Evolutionary conservation across 73 alveolate species (phyloP).

Genomic region (Durusdinium trenchii): DNA sequence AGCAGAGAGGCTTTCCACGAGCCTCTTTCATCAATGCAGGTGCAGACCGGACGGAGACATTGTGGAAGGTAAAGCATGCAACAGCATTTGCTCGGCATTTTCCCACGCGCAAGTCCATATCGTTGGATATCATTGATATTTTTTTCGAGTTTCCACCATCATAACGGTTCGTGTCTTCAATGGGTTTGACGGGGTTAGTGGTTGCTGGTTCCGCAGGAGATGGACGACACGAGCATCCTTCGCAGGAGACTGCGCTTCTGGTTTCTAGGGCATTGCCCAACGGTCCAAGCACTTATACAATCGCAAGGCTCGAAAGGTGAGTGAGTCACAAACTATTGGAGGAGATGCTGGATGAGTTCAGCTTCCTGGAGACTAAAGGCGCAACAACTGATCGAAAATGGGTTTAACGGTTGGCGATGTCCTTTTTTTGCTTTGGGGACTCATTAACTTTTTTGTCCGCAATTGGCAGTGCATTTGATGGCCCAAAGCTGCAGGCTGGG

Average conservation of each 20-base stretch:
- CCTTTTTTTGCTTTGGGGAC: too few relatives aligned
- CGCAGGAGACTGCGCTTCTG: not conserved
- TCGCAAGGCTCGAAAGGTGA: not conserved
- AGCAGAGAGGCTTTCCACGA: slow-evolving; percentile 91
- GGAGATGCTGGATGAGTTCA: slow-evolving; percentile 95
- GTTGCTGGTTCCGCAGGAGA: slow-evolving; percentile 50
- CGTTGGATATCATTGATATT: not conserved
- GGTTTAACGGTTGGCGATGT: too few relatives aligned
- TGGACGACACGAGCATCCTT: slow-evolving; percentile 93
- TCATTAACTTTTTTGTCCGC: too few relatives aligned
- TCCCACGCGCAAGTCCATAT: not conserved
- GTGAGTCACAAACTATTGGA: not conserved
- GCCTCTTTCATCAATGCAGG: slow-evolving; percentile 95
- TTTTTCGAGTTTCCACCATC: not conserved
- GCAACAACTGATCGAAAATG: not conserved
- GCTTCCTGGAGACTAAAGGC: slow-evolving; percentile 94
- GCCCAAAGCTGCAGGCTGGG: slow-evolving; percentile 60
- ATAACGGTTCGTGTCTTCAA: not conserved
- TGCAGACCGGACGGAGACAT: not conserved
- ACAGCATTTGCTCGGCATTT: too few relatives aligned
- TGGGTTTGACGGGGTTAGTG: not conserved
- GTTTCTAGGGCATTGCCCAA: not conserved
- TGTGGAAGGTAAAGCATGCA: not conserved
- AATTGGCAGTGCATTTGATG: not conserved
- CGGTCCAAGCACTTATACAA: not conserved